These are phyloP conservation scores for Macrocystidia cucumis DNA, from an alignment of 1,284 basidiomycete genomes.

Conservation along the genomic window DNA sequence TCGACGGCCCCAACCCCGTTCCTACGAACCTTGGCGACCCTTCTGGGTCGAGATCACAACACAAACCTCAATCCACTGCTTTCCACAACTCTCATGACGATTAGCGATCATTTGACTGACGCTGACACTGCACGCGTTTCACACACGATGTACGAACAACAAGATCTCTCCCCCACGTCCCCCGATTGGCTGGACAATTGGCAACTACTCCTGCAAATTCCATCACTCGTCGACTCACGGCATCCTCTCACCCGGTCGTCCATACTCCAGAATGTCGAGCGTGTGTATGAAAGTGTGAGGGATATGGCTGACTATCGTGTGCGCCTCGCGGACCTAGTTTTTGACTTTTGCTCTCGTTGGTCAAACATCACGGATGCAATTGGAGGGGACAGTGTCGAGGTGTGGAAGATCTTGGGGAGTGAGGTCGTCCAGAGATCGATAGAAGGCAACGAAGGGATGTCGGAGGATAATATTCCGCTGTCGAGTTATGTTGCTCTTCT, in stretches of 20 bases:
- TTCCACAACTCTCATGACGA: conserved; percentile 51
- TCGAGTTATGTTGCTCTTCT: conserved; percentile 30
- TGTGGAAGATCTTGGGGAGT: conserved; percentile 59
- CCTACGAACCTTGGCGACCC: conserved; percentile 46
- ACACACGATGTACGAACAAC: conserved; percentile 50
- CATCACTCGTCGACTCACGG: conserved; percentile 33
- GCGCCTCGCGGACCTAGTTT: conserved; percentile 51
- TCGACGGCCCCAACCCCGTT: conserved; percentile 46
- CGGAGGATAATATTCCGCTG: conserved; percentile 17
- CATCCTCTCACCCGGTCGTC: conserved; percentile 49
- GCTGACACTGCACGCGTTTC: conserved; percentile 53
- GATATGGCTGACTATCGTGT: conserved; percentile 61
- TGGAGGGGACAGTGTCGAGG: conserved; percentile 34
- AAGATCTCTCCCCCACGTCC: conserved; percentile 60
- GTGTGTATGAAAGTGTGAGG: conserved; percentile 53
- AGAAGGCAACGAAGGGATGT: conserved; percentile 29
- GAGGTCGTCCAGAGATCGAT: conserved; percentile 47
- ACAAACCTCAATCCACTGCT: conserved; percentile 51
- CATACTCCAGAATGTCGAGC: conserved; percentile 45
- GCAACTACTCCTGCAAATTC: conserved; percentile 45
- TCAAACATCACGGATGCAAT: conserved; percentile 24
- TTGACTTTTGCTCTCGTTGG: conserved; percentile 41
- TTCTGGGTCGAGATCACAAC: conserved; percentile 54
- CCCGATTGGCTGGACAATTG: conserved; percentile 64
- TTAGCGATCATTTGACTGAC: conserved; percentile 59